Evolutionary conservation across 2,329 filamentous ascomycete species (phyloP), one percentile per base, ranked within the genome.

Genomic region (Cordyceps fumosorosea): DNA sequence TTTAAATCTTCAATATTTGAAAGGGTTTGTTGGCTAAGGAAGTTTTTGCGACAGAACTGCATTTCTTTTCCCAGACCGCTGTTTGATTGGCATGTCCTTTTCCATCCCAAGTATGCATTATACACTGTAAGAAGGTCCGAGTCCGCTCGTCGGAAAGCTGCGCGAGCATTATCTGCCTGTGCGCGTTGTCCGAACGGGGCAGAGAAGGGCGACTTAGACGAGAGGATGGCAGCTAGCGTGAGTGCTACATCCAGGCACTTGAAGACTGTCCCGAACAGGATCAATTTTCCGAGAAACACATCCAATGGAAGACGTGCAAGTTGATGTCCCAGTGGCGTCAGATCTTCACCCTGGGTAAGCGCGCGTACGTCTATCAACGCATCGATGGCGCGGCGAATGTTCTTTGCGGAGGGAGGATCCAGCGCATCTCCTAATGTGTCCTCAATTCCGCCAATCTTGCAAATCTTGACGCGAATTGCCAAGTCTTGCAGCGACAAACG

Each of bases 401-500:
- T 99, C 77, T 93, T 96, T 0, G 89, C 82, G 0, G 89, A 93
- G 0, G 95, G 95, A 0, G 93, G 89, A 71, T 99, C 95, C 18
- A 99, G 80, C 3, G 95, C 95, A 73, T 93, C 87, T 24, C 89
- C 84, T 11, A 99, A 81, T 0, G 93, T 97, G 68, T 93, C 86
- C 72, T 98, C 93, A 60, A 98, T 96, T 47, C 91, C 89, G 12
- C 95, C 95, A 50, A 99, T 84, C 70, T 96, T 96, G 80, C 93
- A 99, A 52, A 97, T 96, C 76, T 99, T 99, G 66, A 98, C 93
- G 10, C 95, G 87, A 72, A 99, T 93, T 5, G 96, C 92, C 12
- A 99, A 80, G 70, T 99, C 95, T 74, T 99, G 95, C 12, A 99
- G 79, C 0, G 95, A 97, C 4, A 99, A 80, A 0, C 95, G 89